These are phyloP conservation scores for Boletus fagicola DNA, from an alignment of 768 basidiomycete genomes.

Conservation along the genomic window DNA sequence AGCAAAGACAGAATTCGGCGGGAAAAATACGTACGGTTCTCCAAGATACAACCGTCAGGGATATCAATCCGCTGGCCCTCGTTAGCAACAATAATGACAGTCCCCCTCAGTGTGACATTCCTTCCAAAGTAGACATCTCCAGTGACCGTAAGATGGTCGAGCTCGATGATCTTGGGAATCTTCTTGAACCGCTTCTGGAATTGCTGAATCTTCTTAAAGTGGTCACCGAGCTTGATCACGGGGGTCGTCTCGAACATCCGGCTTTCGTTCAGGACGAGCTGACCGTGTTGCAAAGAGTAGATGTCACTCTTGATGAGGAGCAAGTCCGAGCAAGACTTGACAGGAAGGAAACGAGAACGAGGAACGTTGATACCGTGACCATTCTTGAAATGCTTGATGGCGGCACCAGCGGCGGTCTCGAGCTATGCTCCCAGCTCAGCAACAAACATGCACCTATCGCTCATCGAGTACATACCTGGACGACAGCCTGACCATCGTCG, in stretches of 20 bases:
- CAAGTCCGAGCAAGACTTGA: constrained; percentile 61
- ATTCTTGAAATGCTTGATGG: constrained; percentile 68
- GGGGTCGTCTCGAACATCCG: constrained; percentile 63
- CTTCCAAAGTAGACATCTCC: constrained; percentile 69
- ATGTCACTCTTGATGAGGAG: constrained; percentile 68
- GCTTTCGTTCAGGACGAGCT: constrained; percentile 57
- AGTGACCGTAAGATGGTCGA: constrained; percentile 72
- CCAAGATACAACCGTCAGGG: constrained; percentile 70
- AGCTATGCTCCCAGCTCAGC: constrained; percentile 37
- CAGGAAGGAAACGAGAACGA: constrained; percentile 67
- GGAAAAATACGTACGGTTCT: constrained; percentile 49
- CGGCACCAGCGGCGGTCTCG: constrained; percentile 74
- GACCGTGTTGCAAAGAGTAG: constrained; percentile 68
- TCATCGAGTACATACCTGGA: constrained; percentile 45
- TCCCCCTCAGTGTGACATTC: constrained; percentile 61
- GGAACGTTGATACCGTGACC: constrained; percentile 75
- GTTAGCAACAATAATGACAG: constrained; percentile 74
- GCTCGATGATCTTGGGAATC: constrained; percentile 69
- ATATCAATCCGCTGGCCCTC: constrained; percentile 75
- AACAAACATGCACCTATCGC: background rate
- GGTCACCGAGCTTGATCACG: constrained; percentile 74
- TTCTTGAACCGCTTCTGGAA: constrained; percentile 78
- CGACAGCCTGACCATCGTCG: constrained; percentile 66
- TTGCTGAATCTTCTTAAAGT: constrained; percentile 71
- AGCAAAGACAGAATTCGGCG: constrained; percentile 10